Conservation (phyloP, 2,329 filamentous ascomycete genomes). For the Aureobasidium sp. region DNA sequence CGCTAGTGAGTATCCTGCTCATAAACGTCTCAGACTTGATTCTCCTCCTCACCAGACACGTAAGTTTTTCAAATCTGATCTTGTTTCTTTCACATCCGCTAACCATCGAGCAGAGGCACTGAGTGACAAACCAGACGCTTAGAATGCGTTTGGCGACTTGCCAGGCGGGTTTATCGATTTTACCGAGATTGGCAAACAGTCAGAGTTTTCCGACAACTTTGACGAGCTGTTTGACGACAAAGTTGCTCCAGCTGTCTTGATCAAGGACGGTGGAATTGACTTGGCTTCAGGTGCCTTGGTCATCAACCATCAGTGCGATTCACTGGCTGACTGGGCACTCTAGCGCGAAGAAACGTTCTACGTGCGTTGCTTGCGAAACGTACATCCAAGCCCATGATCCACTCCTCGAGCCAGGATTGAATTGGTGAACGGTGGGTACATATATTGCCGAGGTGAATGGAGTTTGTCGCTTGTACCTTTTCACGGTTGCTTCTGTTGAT, state of each 20-base stretch:
- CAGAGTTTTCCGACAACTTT: background rate
- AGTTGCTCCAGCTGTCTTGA: background rate
- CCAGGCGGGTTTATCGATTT: background rate
- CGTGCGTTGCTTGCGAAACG: no score
- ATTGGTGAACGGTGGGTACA: background rate
- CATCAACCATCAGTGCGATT: background rate
- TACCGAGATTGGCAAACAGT: background rate
- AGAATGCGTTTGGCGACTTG: background rate
- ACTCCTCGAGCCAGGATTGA: no score
- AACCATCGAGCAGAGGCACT: background rate
- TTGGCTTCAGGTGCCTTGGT: background rate
- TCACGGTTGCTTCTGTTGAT: background rate
- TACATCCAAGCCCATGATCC: background rate
- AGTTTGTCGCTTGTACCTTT: background rate
- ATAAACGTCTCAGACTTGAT: conserved; percentile 7
- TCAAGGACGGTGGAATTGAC: background rate
- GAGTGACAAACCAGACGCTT: background rate
- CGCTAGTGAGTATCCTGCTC: conserved; percentile 11
- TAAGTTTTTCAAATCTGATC: background rate
- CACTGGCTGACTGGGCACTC: background rate
- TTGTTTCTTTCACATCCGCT: background rate
- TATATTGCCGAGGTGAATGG: background rate
- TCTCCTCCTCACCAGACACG: background rate
- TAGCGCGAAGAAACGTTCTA: background rate
- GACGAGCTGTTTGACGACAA: background rate